Evolutionary conservation across 2,329 filamentous ascomycete genomes (phyloP).

Genomic region (Aspergillus ochraceus): DNA sequence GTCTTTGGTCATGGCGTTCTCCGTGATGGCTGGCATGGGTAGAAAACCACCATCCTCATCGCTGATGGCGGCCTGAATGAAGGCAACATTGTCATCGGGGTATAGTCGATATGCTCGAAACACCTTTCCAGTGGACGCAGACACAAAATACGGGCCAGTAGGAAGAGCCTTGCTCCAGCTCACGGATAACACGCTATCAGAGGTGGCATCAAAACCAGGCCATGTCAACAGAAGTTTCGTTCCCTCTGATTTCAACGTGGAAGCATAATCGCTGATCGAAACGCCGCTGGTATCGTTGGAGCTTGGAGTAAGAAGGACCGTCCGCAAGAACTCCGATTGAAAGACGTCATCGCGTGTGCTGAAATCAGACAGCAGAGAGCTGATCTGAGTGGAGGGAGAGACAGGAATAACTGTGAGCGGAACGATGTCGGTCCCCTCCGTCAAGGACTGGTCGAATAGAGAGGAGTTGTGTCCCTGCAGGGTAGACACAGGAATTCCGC

Average conservation of each 20-base stretch:
- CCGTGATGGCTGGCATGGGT: slow-evolving; percentile 14
- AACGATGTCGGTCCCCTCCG: slow-evolving; percentile 9
- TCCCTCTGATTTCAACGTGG: neutral
- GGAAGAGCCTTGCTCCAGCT: slow-evolving; percentile 30
- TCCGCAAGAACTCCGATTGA: slow-evolving; percentile 12
- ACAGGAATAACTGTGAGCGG: slow-evolving; percentile 20
- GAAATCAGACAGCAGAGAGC: slow-evolving; percentile 12
- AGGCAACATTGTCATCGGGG: slow-evolving; percentile 51
- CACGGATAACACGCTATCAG: neutral
- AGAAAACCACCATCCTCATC: slow-evolving; percentile 18
- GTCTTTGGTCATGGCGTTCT: slow-evolving; percentile 34
- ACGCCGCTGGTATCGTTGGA: neutral
- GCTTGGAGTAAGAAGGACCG: neutral
- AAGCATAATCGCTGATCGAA: neutral
- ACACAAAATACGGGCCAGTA: slow-evolving; percentile 54
- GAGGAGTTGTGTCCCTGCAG: neutral
- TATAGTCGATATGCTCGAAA: slow-evolving; percentile 53
- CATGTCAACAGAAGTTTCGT: slow-evolving; percentile 7
- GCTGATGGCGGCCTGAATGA: slow-evolving; percentile 48
- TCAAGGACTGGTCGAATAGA: neutral
- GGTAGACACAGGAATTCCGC: slow-evolving; percentile 17
- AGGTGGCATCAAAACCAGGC: neutral
- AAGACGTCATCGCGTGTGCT: slow-evolving; percentile 19
- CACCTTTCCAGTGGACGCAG: slow-evolving; percentile 42
- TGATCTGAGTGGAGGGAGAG: slow-evolving; percentile 3